These are phyloP conservation scores for Phlebiopsis gigantea DNA, from an alignment of 768 basidiomycete species.

Conservation along the genomic window DNA sequence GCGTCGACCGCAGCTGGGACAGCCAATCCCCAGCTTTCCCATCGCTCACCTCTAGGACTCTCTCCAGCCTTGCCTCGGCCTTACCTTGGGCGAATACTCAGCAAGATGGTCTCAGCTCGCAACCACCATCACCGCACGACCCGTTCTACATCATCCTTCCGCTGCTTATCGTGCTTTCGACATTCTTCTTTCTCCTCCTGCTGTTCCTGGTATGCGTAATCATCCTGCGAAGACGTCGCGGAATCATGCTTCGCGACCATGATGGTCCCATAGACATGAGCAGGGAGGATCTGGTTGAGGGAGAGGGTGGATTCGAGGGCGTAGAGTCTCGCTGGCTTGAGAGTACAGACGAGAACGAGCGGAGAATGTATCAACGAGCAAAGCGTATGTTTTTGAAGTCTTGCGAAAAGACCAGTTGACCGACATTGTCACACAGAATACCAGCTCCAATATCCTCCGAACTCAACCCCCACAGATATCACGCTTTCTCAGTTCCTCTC, in stretches of 20 bases:
- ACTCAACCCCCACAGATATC: conserved; percentile 96
- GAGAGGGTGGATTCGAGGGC: conserved; percentile 90
- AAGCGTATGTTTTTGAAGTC: conserved; percentile 57
- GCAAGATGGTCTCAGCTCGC: neutral
- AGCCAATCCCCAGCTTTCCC: conserved; percentile 14
- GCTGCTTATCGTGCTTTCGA: conserved; percentile 88
- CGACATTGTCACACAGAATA: conserved; percentile 45
- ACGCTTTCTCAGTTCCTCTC: conserved; percentile 97
- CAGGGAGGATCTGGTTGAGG: conserved; percentile 83
- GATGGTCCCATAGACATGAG: conserved; percentile 94
- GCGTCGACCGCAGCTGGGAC: conserved; percentile 12
- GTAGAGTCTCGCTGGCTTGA: conserved; percentile 95
- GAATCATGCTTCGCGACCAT: conserved; percentile 75
- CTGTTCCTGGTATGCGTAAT: conserved; percentile 89
- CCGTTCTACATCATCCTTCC: conserved; percentile 86
- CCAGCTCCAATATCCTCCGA: conserved; percentile 86
- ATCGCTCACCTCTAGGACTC: neutral
- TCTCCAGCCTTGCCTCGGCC: neutral
- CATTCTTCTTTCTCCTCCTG: conserved; percentile 88
- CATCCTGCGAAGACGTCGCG: conserved; percentile 70
- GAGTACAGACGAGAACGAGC: conserved; percentile 57
- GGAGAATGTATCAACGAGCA: conserved; percentile 73
- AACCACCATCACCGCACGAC: conserved; percentile 37
- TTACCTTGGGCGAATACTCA: conserved; percentile 10
- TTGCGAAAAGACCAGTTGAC: conserved; percentile 7